Evolutionary conservation across 371 early-diverging fungal genomes (phyloP).

Genomic region (Conidiobolus incongruus): DNA sequence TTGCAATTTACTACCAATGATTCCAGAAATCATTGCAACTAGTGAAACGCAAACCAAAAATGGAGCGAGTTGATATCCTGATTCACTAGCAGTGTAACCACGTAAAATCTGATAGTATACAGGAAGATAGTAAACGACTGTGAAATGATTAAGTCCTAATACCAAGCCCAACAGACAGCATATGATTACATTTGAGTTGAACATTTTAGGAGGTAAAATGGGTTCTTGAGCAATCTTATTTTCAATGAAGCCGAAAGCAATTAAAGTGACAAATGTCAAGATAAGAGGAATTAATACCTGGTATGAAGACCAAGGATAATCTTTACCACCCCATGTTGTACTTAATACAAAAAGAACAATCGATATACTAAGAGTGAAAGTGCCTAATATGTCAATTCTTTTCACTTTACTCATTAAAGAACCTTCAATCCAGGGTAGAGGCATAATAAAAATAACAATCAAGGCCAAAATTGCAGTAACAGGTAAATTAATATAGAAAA

Average conservation of each 20-base stretch:
- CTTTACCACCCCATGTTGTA: slow-evolving; percentile 20
- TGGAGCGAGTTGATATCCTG: slow-evolving; percentile 41
- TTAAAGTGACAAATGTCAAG: slow-evolving; percentile 14
- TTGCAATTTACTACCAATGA: too few relatives aligned
- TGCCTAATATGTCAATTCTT: slow-evolving; percentile 36
- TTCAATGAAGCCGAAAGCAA: slow-evolving; percentile 17
- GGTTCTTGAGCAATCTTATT: slow-evolving; percentile 24
- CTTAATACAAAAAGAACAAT: slow-evolving; percentile 21
- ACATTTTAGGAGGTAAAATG: slow-evolving; percentile 21
- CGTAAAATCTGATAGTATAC: slow-evolving; percentile 42
- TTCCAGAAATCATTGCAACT: slow-evolving; percentile 11
- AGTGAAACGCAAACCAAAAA: slow-evolving; percentile 18
- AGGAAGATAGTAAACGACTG: slow-evolving; percentile 43
- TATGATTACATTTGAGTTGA: slow-evolving; percentile 10
- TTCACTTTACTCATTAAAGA: slow-evolving; percentile 21
- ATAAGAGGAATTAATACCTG: slow-evolving; percentile 21
- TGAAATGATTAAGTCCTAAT: slow-evolving; percentile 17
- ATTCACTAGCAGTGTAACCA: slow-evolving; percentile 13
- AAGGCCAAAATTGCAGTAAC: slow-evolving; percentile 29
- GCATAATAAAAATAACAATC: slow-evolving; percentile 15
- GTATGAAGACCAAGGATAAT: slow-evolving; percentile 18
- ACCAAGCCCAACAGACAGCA: too few relatives aligned
- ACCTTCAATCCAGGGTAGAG: slow-evolving; percentile 11
- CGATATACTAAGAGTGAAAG: slow-evolving; percentile 13
- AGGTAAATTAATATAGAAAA: slow-evolving; percentile 20